Evolutionary conservation across 2,329 filamentous ascomycete species (phyloP), one percentile per base, ranked within the genome.

Genomic region (Cercospora sp.): DNA sequence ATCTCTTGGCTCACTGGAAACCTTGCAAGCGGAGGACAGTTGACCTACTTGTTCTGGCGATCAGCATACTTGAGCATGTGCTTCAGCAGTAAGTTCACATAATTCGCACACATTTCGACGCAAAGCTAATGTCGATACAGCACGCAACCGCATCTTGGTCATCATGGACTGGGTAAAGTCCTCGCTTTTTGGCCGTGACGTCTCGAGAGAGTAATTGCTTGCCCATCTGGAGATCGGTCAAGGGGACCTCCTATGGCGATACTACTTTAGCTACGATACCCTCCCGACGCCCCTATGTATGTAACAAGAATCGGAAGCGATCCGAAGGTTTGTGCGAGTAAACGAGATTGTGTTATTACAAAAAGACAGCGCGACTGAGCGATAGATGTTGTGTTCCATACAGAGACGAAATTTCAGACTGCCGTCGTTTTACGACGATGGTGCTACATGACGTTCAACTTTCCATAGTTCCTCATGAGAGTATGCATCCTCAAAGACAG

Each of bases 51-150:
- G 74, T 99, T 99, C 89, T 99, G 95, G 95, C 88, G 94, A 80
- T 96, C 92, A 79, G 95, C 94, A 65, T 99, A 99, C 82, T 85
- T 99, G 81, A 97, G 93, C 86, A 99, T 99, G 95, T 97, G 94
- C 88, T 99, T 99, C 82, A 98, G 94, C 89, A 94, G 93, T 95
- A 87, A 89, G 92, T 70, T 60, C n/a, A 26, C 18, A 61, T 51
- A 55, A 55, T 59, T 6, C 21, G 21, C 21, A 24, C 45, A 51
- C 45, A 16, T 5, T 7, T 13, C 12, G 45, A 24, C 2, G 12
- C 16, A 26, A 21, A 49, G 64, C 75, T 76, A 66, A 78, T 69
- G 12, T 63, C 16, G 66, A 63, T 28, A 40, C 70, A 96, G 92
- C 92, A 70, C 93, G 95, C 76, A 99, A 99, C 85, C 90, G 95